Percentiles rank a stretch among this genome's conserved stretches.
phyloP scores from a whole-genome alignment of 257 asterid species.

The Vinca minor region DNA sequence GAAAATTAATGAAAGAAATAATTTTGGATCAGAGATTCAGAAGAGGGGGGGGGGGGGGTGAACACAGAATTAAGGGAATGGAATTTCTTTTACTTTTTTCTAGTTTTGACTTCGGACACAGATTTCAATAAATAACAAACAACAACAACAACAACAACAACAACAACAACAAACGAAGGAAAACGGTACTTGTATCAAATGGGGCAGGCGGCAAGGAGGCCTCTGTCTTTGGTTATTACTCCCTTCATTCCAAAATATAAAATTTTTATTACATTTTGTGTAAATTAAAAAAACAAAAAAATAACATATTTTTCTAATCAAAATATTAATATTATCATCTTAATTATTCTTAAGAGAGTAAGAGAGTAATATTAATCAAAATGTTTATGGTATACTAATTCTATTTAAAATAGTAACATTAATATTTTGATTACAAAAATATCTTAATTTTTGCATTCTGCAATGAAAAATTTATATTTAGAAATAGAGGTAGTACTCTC shows the following conservation, averaged over 20 bases:
- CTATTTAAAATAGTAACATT: no score
- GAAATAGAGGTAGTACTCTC: no score
- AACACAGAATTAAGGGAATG: slow-evolving; percentile 1
- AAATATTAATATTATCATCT: no score
- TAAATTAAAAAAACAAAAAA: no score
- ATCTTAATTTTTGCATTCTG: no score
- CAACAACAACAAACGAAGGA: no score
- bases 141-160: not conserved
- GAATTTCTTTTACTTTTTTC: not conserved
- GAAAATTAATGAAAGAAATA: not conserved
- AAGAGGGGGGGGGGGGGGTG: slow-evolving; percentile 14
- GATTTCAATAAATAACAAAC: not conserved
- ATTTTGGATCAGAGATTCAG: slow-evolving; percentile 18
- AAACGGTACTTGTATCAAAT: not conserved
- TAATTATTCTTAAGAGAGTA: no score
- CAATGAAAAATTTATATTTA: no score
- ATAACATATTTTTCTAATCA: no score
- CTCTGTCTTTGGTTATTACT: not conserved
- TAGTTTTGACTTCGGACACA: slow-evolving; percentile 13
- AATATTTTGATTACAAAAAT: no score
- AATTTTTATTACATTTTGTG: not conserved
- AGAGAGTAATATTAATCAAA: no score
- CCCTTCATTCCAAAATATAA: not conserved
- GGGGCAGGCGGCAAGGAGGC: not conserved
- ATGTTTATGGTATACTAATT: no score